Conservation (phyloP, 257 asterid genomes). For the Eucommia ulmoides region DNA sequence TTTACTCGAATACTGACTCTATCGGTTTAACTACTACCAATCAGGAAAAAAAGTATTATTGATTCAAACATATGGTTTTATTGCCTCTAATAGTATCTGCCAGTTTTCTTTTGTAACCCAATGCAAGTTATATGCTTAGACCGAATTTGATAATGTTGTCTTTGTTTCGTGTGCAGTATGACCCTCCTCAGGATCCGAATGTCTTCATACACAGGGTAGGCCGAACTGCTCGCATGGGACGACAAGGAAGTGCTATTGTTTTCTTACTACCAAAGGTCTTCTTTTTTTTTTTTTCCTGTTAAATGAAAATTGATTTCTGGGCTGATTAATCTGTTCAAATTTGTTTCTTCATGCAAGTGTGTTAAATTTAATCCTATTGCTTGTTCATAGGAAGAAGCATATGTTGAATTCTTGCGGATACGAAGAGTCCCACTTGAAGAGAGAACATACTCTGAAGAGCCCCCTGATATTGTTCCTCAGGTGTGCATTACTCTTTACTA, state of each 20-base stretch:
- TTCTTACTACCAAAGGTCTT: slow-evolving; percentile 77
- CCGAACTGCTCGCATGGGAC: slow-evolving; percentile 94
- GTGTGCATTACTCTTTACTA: slow-evolving; percentile 29
- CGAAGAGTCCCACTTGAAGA: slow-evolving; percentile 68
- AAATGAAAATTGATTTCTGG: too few species aligned
- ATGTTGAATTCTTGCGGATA: slow-evolving; percentile 59
- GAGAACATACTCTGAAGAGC: slow-evolving; percentile 43
- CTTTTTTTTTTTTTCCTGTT: not conserved
- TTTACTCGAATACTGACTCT: too few species aligned
- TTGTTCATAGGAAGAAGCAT: slow-evolving; percentile 69
- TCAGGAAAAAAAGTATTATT: too few species aligned
- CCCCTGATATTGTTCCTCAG: slow-evolving; percentile 60
- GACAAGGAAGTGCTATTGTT: slow-evolving; percentile 74
- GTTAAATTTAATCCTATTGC: not conserved
- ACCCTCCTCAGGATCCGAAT: slow-evolving; percentile 93
- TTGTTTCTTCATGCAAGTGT: not conserved
- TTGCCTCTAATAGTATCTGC: not conserved
- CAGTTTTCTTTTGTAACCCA: not conserved
- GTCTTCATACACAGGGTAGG: slow-evolving; percentile 95
- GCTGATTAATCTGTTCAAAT: not conserved
- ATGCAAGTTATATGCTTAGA: not conserved
- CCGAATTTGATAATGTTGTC: slow-evolving; percentile 10
- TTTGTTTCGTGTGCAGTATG: slow-evolving; percentile 45
- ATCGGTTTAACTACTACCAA: too few species aligned
- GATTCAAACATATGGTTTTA: too few species aligned